Conservation (phyloP, 805 yeast genomes). For the Scheffersomyces amazonensis region DNA sequence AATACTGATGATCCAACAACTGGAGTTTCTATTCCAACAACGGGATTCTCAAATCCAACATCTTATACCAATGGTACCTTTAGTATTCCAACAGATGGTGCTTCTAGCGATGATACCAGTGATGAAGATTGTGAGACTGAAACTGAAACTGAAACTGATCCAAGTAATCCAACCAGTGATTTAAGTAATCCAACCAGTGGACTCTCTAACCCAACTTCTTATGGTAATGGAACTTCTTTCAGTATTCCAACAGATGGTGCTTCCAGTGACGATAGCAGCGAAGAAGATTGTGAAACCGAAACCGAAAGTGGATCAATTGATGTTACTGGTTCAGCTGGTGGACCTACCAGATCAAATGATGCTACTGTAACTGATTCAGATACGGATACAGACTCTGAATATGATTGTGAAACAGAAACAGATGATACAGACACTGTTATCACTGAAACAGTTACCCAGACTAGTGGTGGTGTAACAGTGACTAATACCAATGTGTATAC, state of each 20-base stretch:
- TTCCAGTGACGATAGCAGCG: not conserved
- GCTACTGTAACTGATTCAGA: not conserved
- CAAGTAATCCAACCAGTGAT: constrained; percentile 3
- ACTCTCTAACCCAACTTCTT: not conserved
- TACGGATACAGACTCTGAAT: constrained; percentile 1
- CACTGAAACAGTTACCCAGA: constrained; percentile 3
- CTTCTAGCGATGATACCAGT: not conserved
- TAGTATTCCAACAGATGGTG: not conserved
- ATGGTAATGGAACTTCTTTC: not conserved
- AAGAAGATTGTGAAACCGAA: constrained; percentile 3
- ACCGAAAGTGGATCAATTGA: not conserved
- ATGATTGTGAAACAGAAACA: constrained; percentile 2
- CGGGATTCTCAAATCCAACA: too few species aligned
- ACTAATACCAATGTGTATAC: constrained; percentile 1
- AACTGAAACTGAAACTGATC: constrained; percentile 3
- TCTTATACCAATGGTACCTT: not conserved
- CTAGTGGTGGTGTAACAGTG: constrained; percentile 4
- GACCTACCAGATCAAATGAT: not conserved
- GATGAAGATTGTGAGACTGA: constrained; percentile 10
- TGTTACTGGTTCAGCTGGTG: not conserved
- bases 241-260: not conserved
- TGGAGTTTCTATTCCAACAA: too few species aligned
- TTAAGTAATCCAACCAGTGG: not conserved
- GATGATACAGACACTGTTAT: constrained; percentile 2
- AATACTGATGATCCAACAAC: constrained; percentile 3